Base-by-base conservation (phyloP, 106 monocot genomes). In the Dendrobium chrysotoxum region DNA sequence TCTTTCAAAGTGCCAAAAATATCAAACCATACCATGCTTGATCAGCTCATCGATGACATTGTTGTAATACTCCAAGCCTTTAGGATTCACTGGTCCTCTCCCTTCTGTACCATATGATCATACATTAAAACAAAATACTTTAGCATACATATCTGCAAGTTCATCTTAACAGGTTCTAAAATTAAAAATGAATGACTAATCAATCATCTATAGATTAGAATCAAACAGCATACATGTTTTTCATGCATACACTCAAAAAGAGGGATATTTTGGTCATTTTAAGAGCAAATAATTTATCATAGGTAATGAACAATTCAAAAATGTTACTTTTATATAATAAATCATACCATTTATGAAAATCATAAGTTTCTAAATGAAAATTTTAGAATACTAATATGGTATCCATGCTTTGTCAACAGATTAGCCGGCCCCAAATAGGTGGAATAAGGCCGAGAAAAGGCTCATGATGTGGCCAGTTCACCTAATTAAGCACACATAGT, bases 31-130 rank as follows among this genome's bases (percentile, higher is more conserved):
- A 78, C 78, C 78, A 55, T 78, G 28, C 5, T 61, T 58, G 39
- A 78, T 61, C 0, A 78, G 61, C 38, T 78, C 78, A 61, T 78
- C 20, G 4, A 78, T 78, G 78, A 78, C 13, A 39, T 78, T 78
- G 38, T 78, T 78, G 58, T 78, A 78, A 61, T 58, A 78, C 78
- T 78, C 78, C 38, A 78, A 78, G 6, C 78, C 58, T 61, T 78
- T 78, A 45, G 78, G 78, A 61, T 78, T 78, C 26, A 78, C 39
- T 12, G 45, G 10, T 78, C 78, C 78, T 61, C 78, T 53, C n/a
- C 78, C 78, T 39, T 78, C 78, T 78, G 78, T 28, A 77, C 2
- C 15, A 70, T 35, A 70, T 35, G 25, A 70, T 70, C 70, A 70
- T 70, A 31, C 31, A 70, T 70, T 35, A 35, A 15, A 70, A 35